Evolutionary conservation across 257 asterid genomes (phyloP).

Genomic region (Jasminum sambac): DNA sequence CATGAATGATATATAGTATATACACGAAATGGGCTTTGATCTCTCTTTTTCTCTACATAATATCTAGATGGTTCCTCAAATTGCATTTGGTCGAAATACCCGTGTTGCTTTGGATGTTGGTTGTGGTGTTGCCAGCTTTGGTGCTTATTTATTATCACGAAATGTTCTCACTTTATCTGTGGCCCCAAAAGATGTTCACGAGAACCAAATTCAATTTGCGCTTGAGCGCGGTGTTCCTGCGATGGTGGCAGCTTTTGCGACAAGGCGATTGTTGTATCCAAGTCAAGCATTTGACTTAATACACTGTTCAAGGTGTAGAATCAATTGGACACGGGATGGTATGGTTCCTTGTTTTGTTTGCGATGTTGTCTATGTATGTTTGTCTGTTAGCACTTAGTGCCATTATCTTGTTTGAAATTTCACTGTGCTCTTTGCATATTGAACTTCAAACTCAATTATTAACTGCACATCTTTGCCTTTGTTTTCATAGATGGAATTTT

Average conservation of each 20-base stretch:
- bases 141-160: slow-evolving; percentile 82
- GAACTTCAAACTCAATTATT: neutral
- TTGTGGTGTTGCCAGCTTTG: slow-evolving; percentile 98
- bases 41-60: slow-evolving; percentile 11
- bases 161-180: slow-evolving; percentile 79
- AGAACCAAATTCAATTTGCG: no score
- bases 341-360: slow-evolving; percentile 25
- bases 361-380: slow-evolving; percentile 13
- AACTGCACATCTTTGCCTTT: slow-evolving; percentile 16
- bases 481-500: slow-evolving; percentile 65
- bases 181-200: no score
- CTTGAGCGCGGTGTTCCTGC: slow-evolving; percentile 99
- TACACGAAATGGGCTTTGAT: slow-evolving; percentile 7
- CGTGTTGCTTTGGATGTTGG: slow-evolving; percentile 93
- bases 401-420: neutral
- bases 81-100: slow-evolving; percentile 82
- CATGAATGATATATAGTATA: neutral
- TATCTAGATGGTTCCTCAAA: slow-evolving; percentile 85
- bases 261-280: slow-evolving; percentile 76
- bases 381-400: neutral
- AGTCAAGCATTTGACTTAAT: slow-evolving; percentile 94
- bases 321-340: slow-evolving; percentile 99
- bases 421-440: neutral
- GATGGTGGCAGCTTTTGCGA: slow-evolving; percentile 90
- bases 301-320: slow-evolving; percentile 93